These are phyloP conservation scores for Syzygium jambos DNA, from an alignment of 345 rosid genomes.

Conservation along the genomic window DNA sequence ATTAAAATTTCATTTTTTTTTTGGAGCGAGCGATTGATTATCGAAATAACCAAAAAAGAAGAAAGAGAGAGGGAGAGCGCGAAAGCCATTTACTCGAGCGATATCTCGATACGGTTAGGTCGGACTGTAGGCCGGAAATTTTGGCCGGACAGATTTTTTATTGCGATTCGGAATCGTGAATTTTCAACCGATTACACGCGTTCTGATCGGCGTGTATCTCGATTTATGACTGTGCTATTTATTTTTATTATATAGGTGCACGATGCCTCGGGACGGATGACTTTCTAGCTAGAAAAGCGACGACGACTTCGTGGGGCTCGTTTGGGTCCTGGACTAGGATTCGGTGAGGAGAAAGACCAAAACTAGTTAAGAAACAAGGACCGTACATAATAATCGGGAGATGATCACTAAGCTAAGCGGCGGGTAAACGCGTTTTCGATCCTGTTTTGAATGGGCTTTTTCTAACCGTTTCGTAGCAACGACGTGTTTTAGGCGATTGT, in stretches of 20 bases:
- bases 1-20: not conserved
- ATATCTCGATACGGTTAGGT: not conserved
- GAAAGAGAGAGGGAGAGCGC: not conserved
- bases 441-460: not conserved
- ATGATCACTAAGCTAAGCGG: not conserved
- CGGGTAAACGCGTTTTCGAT: not conserved
- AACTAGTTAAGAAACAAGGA: not conserved
- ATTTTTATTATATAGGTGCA: not conserved
- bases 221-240: not conserved
- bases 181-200: not conserved
- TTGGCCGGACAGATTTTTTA: not conserved
- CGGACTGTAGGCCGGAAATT: rapidly evolving
- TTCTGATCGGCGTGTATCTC: not conserved
- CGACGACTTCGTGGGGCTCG: not conserved
- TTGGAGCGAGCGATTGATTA: not conserved
- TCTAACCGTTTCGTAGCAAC: rapidly evolving
- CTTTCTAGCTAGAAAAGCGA: not conserved
- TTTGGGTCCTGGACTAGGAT: not conserved
- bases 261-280: not conserved
- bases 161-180: rapidly evolving
- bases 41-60: not conserved
- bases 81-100: not conserved
- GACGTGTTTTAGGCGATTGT: too few species aligned
- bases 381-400: not conserved
- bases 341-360: not conserved